phyloP scores from a whole-genome alignment of 306 rosid species.

The Arachis hypogaea region DNA sequence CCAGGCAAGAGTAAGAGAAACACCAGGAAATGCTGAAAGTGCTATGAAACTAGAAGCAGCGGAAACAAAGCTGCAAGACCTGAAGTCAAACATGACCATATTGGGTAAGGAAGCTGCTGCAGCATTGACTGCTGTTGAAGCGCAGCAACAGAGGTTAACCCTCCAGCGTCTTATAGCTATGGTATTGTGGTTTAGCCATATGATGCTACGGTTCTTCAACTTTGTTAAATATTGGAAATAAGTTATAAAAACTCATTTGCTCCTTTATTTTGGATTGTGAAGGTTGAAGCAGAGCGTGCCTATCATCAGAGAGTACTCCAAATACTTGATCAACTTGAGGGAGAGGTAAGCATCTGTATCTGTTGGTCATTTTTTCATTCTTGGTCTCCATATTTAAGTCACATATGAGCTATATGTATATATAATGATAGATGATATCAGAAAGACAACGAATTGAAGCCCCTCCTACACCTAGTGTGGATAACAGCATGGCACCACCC shows the following conservation, averaged over 20 bases:
- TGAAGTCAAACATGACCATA: conserved; percentile 82
- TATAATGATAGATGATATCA: conserved; percentile 70
- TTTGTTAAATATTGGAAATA: conserved; percentile 10
- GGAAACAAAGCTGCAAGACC: conserved; percentile 82
- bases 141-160: conserved; percentile 95
- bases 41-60: conserved; percentile 83
- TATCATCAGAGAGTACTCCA: conserved; percentile 89
- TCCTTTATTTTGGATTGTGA: conserved; percentile 41
- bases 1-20: conserved; percentile 83
- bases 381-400: not conserved
- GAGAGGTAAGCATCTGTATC: conserved; percentile 63
- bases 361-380: conserved; percentile 22
- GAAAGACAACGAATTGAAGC: conserved; percentile 94
- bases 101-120: conserved; percentile 98
- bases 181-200: conserved; percentile 53
- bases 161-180: conserved; percentile 93
- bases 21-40: conserved; percentile 78
- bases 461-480: conserved; percentile 72
- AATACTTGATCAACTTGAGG: conserved; percentile 91
- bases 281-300: conserved; percentile 93
- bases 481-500: conserved; percentile 77
- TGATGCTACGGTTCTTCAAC: conserved; percentile 15
- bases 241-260: conserved; percentile 30
- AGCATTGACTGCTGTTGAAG: conserved; percentile 98
- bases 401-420: conserved; percentile 30